A percentile compares a stretch with the other conserved stretches of the same genome.
Conservation (phyloP, 2,329 filamentous ascomycete species). For the Diplodia mutila region DNA sequence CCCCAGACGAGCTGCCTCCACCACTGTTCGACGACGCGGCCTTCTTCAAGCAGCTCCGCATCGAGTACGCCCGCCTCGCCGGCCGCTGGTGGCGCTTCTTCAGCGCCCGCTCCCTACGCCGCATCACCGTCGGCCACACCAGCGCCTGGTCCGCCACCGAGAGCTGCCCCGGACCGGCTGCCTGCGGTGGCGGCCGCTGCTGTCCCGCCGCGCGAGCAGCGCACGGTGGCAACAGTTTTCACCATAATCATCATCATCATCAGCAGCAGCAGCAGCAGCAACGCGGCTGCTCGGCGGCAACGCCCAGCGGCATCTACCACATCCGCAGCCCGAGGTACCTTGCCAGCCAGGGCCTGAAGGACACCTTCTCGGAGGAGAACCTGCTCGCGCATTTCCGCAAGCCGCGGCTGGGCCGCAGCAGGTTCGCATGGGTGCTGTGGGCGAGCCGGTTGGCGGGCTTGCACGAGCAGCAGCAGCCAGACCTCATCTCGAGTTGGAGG, state of each 20-base stretch:
- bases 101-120: constrained; percentile 19
- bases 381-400: constrained; percentile 37
- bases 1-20: background rate
- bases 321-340: constrained; percentile 33
- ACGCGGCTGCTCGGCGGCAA: background rate
- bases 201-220: constrained; percentile 9
- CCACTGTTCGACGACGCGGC: constrained; percentile 15
- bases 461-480: constrained; percentile 16
- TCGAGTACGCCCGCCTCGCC: constrained; percentile 20
- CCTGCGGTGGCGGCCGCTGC: constrained; percentile 4
- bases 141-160: constrained; percentile 16
- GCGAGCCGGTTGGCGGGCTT: constrained; percentile 39
- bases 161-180: background rate
- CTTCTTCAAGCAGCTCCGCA: constrained; percentile 18
- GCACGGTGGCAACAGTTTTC: background rate
- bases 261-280: background rate
- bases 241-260: background rate
- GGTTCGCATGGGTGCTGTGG: constrained; percentile 46
- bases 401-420: constrained; percentile 34
- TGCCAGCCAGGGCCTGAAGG: constrained; percentile 35
- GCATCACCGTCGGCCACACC: constrained; percentile 23
- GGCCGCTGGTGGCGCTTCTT: constrained; percentile 24
- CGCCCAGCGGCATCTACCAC: constrained; percentile 13
- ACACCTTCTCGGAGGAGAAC: constrained; percentile 42
- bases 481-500: background rate